Percentiles rank a stretch among this genome's conserved stretches.
These are phyloP conservation scores for Sphaerosporella brunnea DNA, from an alignment of 495 filamentous ascomycete genomes.

Conservation along the genomic window DNA sequence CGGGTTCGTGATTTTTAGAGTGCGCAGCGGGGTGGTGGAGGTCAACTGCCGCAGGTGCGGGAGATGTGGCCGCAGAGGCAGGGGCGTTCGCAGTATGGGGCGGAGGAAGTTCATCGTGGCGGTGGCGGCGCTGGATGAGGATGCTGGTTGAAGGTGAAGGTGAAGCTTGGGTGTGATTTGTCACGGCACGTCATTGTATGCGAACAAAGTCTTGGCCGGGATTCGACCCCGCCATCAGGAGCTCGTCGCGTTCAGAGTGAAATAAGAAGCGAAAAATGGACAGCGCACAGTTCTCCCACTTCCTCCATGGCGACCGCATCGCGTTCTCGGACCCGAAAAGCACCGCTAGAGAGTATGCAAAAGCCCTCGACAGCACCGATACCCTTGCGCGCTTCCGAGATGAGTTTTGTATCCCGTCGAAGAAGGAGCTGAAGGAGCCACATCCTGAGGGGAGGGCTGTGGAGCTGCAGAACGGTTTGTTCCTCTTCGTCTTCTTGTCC, in stretches of 20 bases:
- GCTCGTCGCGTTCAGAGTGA: no score
- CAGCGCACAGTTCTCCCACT: slow-evolving; percentile 9
- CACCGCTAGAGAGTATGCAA: slow-evolving; percentile 37
- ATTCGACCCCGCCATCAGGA: no score
- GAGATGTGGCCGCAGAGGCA: neutral
- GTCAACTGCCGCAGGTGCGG: neutral
- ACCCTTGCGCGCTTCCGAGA: slow-evolving; percentile 45
- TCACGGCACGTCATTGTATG: no score
- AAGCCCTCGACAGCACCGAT: slow-evolving; percentile 51
- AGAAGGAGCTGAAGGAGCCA: slow-evolving; percentile 52
- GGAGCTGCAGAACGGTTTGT: slow-evolving; percentile 12
- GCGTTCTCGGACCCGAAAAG: slow-evolving; percentile 6
- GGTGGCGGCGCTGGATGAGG: neutral
- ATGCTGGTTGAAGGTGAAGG: no score
- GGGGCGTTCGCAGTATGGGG: neutral
- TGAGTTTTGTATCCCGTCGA: slow-evolving; percentile 75
- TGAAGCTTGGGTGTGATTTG: no score
- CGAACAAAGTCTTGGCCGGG: no score
- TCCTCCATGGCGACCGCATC: slow-evolving; percentile 14
- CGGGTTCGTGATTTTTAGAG: slow-evolving; percentile 1
- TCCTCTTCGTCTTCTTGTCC: slow-evolving; percentile 5
- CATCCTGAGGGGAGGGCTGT: slow-evolving; percentile 27
- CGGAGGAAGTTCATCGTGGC: neutral
- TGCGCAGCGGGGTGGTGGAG: neutral
- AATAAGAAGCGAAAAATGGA: slow-evolving; percentile 9